A percentile compares a stretch with the other conserved stretches of the same genome.
Conservation (phyloP, 768 basidiomycete genomes). For the Rhizopogon sp. region DNA sequence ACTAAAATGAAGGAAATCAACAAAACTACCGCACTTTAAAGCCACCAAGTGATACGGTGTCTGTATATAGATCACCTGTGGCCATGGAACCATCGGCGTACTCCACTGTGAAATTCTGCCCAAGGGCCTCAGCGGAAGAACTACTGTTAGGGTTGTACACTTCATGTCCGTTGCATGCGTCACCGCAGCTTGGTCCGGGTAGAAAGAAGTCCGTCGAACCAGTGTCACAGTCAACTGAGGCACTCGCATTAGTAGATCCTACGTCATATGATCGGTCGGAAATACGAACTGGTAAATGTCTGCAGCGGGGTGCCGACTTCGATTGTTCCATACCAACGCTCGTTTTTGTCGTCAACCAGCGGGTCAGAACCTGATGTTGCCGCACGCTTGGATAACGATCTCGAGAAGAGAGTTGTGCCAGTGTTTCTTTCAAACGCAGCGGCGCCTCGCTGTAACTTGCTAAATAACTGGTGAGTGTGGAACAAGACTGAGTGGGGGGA, state of each 20-base stretch:
- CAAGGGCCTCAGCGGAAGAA: constrained; percentile 21
- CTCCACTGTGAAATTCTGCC: constrained; percentile 25
- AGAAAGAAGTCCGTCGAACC: constrained; percentile 31
- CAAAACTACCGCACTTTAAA: constrained; percentile 9
- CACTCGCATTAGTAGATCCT: neutral
- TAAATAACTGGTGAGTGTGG: constrained; percentile 5
- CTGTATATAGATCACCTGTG: constrained; percentile 32
- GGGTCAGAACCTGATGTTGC: neutral
- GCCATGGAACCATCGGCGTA: constrained; percentile 43
- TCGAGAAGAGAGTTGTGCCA: neutral
- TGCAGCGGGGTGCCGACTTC: constrained; percentile 18
- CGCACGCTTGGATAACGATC: neutral
- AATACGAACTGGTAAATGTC: constrained; percentile 15
- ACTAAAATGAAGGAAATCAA: constrained; percentile 3
- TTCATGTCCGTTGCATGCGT: constrained; percentile 28
- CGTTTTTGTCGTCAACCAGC: constrained; percentile 12
- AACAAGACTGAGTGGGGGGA: neutral
- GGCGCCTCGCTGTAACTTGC: constrained; percentile 15
- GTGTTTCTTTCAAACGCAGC: constrained; percentile 5
- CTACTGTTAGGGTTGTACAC: constrained; percentile 30
- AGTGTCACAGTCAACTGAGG: constrained; percentile 29
- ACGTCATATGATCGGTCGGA: neutral
- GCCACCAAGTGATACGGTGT: constrained; percentile 35
- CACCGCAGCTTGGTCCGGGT: constrained; percentile 21
- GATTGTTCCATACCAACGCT: constrained; percentile 20